Base-by-base conservation (phyloP, 2,329 filamentous ascomycete genomes). In the Metarhizium robertsii region DNA sequence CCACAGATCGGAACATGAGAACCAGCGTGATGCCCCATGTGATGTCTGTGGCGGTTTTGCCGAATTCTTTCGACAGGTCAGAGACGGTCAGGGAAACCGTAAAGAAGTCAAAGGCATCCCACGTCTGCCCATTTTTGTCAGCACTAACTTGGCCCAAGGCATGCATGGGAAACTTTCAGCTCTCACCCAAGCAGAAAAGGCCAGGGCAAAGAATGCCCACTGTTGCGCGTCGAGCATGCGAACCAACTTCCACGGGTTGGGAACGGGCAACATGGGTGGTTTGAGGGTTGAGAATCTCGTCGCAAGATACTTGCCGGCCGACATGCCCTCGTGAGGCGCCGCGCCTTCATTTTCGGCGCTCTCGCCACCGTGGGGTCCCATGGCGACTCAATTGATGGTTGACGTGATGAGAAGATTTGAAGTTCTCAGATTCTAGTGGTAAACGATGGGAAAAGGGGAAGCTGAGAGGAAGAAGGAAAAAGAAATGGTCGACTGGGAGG, bases 21-120 rank as follows among this genome's bases (percentile, higher is more conserved):
- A 83, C 80, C 6, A 85, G 71, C 0, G 82, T 85, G 61, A 85
- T 84, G 32, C 81, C 82, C 80, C 81, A 84, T 14, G 81, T 82
- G 29, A 86, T 82, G 59, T 83, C 79, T 4, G 79, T 76, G 54
- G 79, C 80, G 53, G 75, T 67, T 58, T 74, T 77, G 56, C 68
- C 71, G 61, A 86, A 86, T 1, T 72, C 70, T 53, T 77, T 68
- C 40, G 76, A 72, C 14, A 86, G 71, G 25, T 80, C 73, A 13
- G 71, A 76, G 16, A 84, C 72, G 0, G 80, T 83, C 48, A 86
- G 71, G 1, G 79, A 82, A 30, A 86, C 82, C 49, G 81, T 84
- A 66, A 85, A 84, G 71, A 85, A 86, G 66, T 87, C 84, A 60
- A 85, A 86, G 3, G 83, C 75, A 63, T 85, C 81, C 80, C 80